phyloP scores from a whole-genome alignment of 108 stramenopile species.

The Pelagomonas calceolata region DNA sequence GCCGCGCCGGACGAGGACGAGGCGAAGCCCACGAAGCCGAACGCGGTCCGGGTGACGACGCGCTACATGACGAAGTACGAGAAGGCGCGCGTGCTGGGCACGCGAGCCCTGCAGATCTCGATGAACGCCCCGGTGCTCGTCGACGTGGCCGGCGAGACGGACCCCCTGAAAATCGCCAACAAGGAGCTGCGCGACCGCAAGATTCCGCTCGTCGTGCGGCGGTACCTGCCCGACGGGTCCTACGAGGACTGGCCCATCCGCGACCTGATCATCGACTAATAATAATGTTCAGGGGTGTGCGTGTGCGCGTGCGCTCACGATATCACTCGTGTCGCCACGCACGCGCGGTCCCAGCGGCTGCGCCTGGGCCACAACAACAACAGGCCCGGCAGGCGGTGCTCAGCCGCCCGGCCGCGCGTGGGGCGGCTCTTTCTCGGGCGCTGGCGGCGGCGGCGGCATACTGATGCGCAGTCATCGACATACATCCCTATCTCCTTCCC shows the following conservation, averaged over 20 bases:
- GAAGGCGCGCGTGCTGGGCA: slow-evolving; percentile 91
- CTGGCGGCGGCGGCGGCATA: too few species aligned
- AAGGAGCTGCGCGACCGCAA: slow-evolving; percentile 94
- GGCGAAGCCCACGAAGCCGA: too few species aligned
- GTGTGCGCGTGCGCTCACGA: too few species aligned
- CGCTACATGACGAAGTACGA: slow-evolving; percentile 97
- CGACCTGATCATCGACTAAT: slow-evolving; percentile 83
- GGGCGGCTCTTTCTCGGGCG: too few species aligned
- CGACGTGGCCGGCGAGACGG: slow-evolving; percentile 92
- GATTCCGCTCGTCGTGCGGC: slow-evolving; percentile 94
- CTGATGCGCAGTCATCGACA: too few species aligned
- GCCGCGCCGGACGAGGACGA: background rate
- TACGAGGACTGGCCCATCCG: slow-evolving; percentile 97
- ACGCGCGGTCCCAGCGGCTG: too few species aligned
- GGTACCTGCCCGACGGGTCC: slow-evolving; percentile 93
- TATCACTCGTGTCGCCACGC: too few species aligned
- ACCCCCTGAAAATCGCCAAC: slow-evolving; percentile 92
- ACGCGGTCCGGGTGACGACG: slow-evolving; percentile 58
- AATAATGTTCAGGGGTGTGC: too few species aligned
- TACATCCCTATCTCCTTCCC: too few species aligned
- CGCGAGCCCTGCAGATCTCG: slow-evolving; percentile 93
- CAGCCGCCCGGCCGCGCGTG: too few species aligned
- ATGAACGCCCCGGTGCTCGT: slow-evolving; percentile 92
- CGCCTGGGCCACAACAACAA: too few species aligned
- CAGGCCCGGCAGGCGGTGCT: too few species aligned